phyloP scores from a whole-genome alignment of 495 filamentous ascomycete species.

The Aspergillus wentii region DNA sequence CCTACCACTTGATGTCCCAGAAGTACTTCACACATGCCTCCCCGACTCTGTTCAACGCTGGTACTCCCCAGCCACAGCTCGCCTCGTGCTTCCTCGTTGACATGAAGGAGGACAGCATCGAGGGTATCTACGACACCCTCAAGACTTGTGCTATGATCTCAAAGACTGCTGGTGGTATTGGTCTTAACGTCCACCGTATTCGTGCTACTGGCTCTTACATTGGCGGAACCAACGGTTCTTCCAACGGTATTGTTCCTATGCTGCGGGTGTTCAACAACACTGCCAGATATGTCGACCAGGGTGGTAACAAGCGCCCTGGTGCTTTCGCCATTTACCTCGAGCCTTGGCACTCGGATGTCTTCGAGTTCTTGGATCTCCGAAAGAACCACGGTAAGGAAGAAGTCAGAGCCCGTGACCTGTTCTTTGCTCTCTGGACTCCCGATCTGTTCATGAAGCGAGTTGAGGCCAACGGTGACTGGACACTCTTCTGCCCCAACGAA shows the following conservation, averaged over 20 bases:
- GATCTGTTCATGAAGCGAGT: slow-evolving; percentile 99
- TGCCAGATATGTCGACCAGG: slow-evolving; percentile 96
- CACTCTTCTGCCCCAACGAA: slow-evolving; percentile 95
- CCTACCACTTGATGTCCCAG: slow-evolving; percentile 96
- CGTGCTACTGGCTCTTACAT: slow-evolving; percentile 97
- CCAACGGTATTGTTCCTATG: slow-evolving; percentile 97
- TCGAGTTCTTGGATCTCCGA: slow-evolving; percentile 92
- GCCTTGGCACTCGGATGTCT: slow-evolving; percentile 97
- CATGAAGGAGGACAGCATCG: slow-evolving; percentile 98
- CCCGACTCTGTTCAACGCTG: slow-evolving; percentile 95
- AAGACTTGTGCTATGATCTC: slow-evolving; percentile 99
- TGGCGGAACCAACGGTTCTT: slow-evolving; percentile 92
- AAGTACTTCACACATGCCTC: slow-evolving; percentile 98
- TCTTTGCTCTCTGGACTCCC: slow-evolving; percentile 97
- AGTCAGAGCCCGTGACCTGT: slow-evolving; percentile 91
- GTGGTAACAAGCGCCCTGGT: slow-evolving; percentile 97
- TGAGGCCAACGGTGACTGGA: slow-evolving; percentile 92
- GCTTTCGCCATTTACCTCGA: slow-evolving; percentile 99
- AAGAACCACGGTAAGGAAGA: slow-evolving; percentile 99
- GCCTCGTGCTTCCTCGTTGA: slow-evolving; percentile 97
- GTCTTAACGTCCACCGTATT: slow-evolving; percentile 91
- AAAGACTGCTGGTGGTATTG: slow-evolving; percentile 97
- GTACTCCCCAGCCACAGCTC: slow-evolving; percentile 87
- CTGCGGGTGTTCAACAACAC: slow-evolving; percentile 99
- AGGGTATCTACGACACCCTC: slow-evolving; percentile 97